Percentiles rank a stretch among this genome's conserved stretches.
phyloP scores from a whole-genome alignment of 2,329 filamentous ascomycete genomes.

The Hypoxylon sp. region DNA sequence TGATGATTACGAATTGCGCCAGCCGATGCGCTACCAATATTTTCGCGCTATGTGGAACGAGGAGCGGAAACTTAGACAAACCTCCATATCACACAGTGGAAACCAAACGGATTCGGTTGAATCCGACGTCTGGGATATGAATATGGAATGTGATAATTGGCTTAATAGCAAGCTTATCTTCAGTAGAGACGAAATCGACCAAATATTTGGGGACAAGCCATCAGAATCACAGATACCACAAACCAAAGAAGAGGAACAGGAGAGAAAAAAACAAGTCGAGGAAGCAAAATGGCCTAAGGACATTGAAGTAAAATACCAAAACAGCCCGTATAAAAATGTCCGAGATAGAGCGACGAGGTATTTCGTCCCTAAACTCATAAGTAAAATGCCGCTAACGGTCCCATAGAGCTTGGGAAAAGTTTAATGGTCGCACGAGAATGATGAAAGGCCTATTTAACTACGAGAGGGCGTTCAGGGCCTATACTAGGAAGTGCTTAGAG shows the following conservation, averaged over 20 bases:
- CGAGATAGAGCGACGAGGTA: slow-evolving; percentile 49
- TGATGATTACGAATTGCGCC: slow-evolving; percentile 41
- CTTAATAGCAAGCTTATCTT: slow-evolving; percentile 74
- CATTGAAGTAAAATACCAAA: slow-evolving; percentile 37
- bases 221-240: background rate
- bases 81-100: background rate
- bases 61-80: slow-evolving; percentile 30
- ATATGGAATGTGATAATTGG: slow-evolving; percentile 63
- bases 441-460: slow-evolving; percentile 74
- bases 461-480: slow-evolving; percentile 68
- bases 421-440: slow-evolving; percentile 72
- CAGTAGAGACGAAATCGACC: slow-evolving; percentile 68
- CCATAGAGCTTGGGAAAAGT: slow-evolving; percentile 70
- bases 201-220: slow-evolving; percentile 41
- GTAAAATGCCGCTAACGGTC: slow-evolving; percentile 34
- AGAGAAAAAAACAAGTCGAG: slow-evolving; percentile 27
- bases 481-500: slow-evolving; percentile 68
- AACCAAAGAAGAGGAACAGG: slow-evolving; percentile 28
- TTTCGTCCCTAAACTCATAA: background rate
- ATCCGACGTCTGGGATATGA: slow-evolving; percentile 50
- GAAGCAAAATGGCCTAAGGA: slow-evolving; percentile 39
- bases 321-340: slow-evolving; percentile 37
- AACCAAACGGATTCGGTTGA: slow-evolving; percentile 15
- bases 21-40: slow-evolving; percentile 51
- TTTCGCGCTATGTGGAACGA: slow-evolving; percentile 48